phyloP scores from a whole-genome alignment of 768 basidiomycete genomes.

The Pleurotus giganteus region DNA sequence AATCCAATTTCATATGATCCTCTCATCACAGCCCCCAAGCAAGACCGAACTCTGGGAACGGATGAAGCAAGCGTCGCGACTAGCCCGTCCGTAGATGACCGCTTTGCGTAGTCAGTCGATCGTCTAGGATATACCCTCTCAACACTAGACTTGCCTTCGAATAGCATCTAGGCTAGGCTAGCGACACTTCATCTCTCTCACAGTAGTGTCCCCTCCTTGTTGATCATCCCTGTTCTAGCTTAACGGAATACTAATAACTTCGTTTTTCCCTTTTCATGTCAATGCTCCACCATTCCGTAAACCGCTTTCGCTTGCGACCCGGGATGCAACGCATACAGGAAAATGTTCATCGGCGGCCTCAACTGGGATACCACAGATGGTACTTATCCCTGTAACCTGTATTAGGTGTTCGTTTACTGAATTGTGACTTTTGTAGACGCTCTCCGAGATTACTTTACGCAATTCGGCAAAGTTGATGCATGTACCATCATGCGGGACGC shows the following conservation, averaged over 20 bases:
- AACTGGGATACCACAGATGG: slow-evolving; percentile 99
- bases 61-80: slow-evolving; percentile 7
- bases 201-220: slow-evolving; percentile 72
- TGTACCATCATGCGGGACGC: slow-evolving; percentile 99
- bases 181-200: slow-evolving; percentile 46
- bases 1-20: slow-evolving; percentile 17
- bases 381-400: slow-evolving; percentile 49
- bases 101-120: slow-evolving; percentile 38
- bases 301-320: slow-evolving; percentile 22
- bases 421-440: slow-evolving; percentile 51
- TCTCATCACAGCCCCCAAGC: background rate
- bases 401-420: slow-evolving; percentile 39
- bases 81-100: slow-evolving; percentile 20
- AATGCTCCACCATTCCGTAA: slow-evolving; percentile 15
- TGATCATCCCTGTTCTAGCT: slow-evolving; percentile 66
- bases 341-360: slow-evolving; percentile 99
- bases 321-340: slow-evolving; percentile 57
- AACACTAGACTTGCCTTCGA: slow-evolving; percentile 57
- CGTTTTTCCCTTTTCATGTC: slow-evolving; percentile 47
- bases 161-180: slow-evolving; percentile 79
- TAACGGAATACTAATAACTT: slow-evolving; percentile 79
- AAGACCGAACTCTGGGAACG: slow-evolving; percentile 1
- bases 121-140: slow-evolving; percentile 53
- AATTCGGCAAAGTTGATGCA: slow-evolving; percentile 96
- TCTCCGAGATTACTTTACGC: slow-evolving; percentile 84